Percentiles rank a stretch among this genome's conserved stretches.
Conservation (phyloP, 208 protist species). For the Tritrichomonas musculus region DNA sequence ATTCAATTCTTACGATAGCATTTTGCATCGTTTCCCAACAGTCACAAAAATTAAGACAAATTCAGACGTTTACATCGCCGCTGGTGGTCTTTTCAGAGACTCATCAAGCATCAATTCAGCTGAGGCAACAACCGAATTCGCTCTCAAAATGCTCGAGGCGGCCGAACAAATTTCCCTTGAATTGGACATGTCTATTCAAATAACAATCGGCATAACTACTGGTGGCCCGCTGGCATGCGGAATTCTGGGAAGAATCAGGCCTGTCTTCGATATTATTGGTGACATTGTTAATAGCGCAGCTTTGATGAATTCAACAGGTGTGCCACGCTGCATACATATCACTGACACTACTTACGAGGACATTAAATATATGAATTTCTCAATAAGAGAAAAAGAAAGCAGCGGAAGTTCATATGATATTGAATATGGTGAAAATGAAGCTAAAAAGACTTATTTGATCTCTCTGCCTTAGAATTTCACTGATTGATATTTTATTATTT, state of each 20-base stretch:
- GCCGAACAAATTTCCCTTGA: not conserved
- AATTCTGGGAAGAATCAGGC: not conserved
- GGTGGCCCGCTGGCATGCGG: not conserved
- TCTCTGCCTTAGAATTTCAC: too few species aligned
- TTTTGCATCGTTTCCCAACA: not conserved
- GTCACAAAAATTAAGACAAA: not conserved
- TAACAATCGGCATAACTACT: not conserved
- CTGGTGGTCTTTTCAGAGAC: not conserved
- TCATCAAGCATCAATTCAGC: not conserved
- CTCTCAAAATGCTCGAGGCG: not conserved
- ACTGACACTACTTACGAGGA: not conserved
- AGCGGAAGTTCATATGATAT: too few species aligned
- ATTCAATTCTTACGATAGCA: not conserved
- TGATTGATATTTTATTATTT: too few species aligned
- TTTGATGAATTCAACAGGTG: not conserved
- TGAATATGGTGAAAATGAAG: not conserved
- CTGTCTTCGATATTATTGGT: not conserved
- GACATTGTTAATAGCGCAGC: not conserved
- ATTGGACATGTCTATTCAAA: not conserved
- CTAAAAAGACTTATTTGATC: not conserved
- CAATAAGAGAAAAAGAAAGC: not conserved
- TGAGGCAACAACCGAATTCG: not conserved
- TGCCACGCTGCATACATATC: not conserved
- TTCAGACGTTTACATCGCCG: not conserved
- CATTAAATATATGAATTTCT: constrained; percentile 5